A percentile compares a stretch with the other conserved stretches of the same genome.
These are phyloP conservation scores for Salisapilia sapeloensis DNA, from an alignment of 352 stramenopile genomes.

Conservation along the genomic window DNA sequence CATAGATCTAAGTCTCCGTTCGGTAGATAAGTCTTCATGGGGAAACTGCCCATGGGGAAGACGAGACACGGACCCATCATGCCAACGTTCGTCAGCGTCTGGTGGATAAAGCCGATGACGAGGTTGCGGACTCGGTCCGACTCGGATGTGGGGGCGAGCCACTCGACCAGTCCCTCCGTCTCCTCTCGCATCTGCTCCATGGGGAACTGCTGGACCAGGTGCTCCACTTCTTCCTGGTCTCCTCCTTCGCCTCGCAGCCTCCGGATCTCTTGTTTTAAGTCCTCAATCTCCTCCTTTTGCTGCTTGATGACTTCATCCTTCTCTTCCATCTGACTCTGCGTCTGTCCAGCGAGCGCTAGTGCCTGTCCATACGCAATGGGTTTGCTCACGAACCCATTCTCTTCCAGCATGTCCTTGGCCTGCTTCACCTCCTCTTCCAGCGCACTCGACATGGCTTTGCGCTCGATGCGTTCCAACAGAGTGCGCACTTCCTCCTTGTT, in stretches of 20 bases:
- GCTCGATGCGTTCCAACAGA: slow-evolving; percentile 44
- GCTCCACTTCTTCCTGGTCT: too few species aligned
- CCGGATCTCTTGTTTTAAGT: slow-evolving; percentile 17
- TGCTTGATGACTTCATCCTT: slow-evolving; percentile 45
- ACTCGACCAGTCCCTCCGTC: slow-evolving; percentile 40
- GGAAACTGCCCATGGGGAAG: slow-evolving; percentile 69
- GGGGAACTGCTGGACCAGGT: neutral
- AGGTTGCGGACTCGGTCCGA: slow-evolving; percentile 43
- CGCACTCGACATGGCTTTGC: slow-evolving; percentile 62
- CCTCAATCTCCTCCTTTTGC: slow-evolving; percentile 46
- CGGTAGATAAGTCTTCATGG: slow-evolving; percentile 83
- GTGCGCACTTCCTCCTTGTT: too few species aligned
- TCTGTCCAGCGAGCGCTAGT: slow-evolving; percentile 41
- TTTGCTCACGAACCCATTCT: slow-evolving; percentile 35
- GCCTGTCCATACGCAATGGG: slow-evolving; percentile 57
- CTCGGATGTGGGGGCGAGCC: slow-evolving; percentile 42
- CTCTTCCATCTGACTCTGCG: slow-evolving; percentile 31
- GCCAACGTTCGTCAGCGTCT: slow-evolving; percentile 34
- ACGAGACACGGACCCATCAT: slow-evolving; percentile 24
- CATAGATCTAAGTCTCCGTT: slow-evolving; percentile 77
- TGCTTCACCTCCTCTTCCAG: slow-evolving; percentile 29
- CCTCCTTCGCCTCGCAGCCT: too few species aligned
- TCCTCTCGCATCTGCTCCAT: too few species aligned
- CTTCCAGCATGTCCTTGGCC: slow-evolving; percentile 22
- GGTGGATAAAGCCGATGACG: slow-evolving; percentile 47